Conservation (phyloP, 306 rosid species). For the Calophaca sinica region DNA sequence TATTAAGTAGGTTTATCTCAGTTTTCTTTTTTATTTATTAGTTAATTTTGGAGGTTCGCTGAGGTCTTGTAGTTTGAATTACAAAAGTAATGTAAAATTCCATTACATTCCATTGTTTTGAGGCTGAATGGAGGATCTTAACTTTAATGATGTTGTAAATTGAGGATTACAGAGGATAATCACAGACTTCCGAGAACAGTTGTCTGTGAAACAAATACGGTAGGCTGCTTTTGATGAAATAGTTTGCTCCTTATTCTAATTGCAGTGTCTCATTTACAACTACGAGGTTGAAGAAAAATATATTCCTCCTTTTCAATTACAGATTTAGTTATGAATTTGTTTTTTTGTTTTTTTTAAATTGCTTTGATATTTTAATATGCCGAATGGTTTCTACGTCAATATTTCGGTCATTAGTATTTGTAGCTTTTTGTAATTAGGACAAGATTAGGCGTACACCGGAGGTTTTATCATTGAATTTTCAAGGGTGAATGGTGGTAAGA, state of each 20-base stretch:
- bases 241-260: slow-evolving; percentile 31
- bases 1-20: slow-evolving; percentile 43
- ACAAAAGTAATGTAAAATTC: slow-evolving; percentile 58
- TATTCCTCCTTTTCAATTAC: background rate
- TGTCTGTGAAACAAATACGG: slow-evolving; percentile 21
- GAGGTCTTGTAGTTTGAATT: slow-evolving; percentile 44
- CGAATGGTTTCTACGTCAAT: background rate
- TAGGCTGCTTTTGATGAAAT: slow-evolving; percentile 26
- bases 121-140: slow-evolving; percentile 44
- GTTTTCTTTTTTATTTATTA: slow-evolving; percentile 32
- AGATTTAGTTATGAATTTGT: background rate
- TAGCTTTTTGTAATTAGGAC: background rate
- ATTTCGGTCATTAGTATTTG: background rate
- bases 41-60: slow-evolving; percentile 42
- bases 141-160: slow-evolving; percentile 59
- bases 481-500: no score
- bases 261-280: slow-evolving; percentile 5
- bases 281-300: background rate
- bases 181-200: slow-evolving; percentile 34
- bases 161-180: slow-evolving; percentile 45
- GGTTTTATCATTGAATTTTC: no score
- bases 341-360: background rate
- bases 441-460: no score
- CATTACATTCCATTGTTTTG: slow-evolving; percentile 33
- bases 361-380: background rate